Base-by-base conservation (phyloP, 495 filamentous ascomycete species). In the Pyrenula massariospora region DNA sequence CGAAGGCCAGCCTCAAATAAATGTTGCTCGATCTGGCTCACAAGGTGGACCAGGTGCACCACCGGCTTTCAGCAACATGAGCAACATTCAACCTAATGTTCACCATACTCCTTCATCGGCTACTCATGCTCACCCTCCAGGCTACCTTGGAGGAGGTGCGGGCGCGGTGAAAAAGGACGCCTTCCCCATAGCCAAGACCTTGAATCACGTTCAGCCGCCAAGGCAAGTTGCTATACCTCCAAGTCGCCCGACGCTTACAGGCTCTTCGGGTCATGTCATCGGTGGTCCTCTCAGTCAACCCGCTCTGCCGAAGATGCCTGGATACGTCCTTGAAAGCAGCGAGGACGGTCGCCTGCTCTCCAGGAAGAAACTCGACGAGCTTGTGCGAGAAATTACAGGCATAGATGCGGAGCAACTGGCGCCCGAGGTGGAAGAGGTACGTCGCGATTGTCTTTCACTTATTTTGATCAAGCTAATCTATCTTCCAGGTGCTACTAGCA, bases 291-390 rank as follows among this genome's bases (percentile, higher is more conserved):
- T 96, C 80, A 81, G 83, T 24, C 91, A 96, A 62, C 92, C 94
- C 1, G 89, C 85, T 1, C 78, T 97, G 56, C 71, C 84, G 56
- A 93, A 90, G 63, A 81, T 85, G 58, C 90, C 91, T 0, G 76
- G 81, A 0, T 92, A 84, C 65, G 85, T 87, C 25, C 83, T 95
- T 50, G 92, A 96, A 64, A 88, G 87, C 25, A 52, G 50, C 19
- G 89, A 93, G 61, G 90, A 87, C 12, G 89, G 95, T 67, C 81
- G 89, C 21, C 83, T 98, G 1, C 76, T 97, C 15, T 91, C 84
- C 70, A 95, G 95, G 81, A 91, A 92, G 73, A 96, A 95, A 75
- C 80, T 98, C 31, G 91, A 98, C 67, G 91, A 96, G 65, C 76
- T 98, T 24, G 90, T 96, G 2, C 84, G 90, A 50, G 90, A 96